Evolutionary conservation across 805 yeast species (phyloP).

Genomic region (Hanseniaspora pseudoguilliermondii): DNA sequence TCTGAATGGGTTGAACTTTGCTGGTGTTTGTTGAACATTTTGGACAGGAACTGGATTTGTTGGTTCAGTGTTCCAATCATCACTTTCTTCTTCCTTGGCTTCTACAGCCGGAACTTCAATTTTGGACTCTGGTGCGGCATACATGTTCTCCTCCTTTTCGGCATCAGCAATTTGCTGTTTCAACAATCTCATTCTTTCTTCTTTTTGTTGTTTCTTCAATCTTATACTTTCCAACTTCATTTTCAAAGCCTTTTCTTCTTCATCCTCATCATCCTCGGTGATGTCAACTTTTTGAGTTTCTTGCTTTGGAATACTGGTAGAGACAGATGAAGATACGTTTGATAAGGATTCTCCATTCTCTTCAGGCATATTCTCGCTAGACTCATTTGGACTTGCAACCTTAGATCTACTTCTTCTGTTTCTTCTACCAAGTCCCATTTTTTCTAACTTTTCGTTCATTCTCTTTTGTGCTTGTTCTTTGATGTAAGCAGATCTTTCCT

Average conservation of each 20-base stretch:
- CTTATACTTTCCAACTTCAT: constrained; percentile 31
- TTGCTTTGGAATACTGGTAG: background rate
- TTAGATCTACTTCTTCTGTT: constrained; percentile 12
- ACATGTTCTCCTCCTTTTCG: constrained; percentile 30
- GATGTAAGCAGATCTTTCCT: constrained; percentile 64
- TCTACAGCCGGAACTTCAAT: background rate
- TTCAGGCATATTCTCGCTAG: constrained; percentile 10
- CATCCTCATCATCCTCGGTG: constrained; percentile 35
- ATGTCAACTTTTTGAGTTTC: constrained; percentile 15
- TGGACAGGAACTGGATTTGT: constrained; percentile 12
- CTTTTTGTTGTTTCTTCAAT: constrained; percentile 43
- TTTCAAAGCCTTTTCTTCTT: constrained; percentile 35
- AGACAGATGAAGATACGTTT: constrained; percentile 14
- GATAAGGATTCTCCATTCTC: constrained; percentile 11
- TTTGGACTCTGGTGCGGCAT: constrained; percentile 14
- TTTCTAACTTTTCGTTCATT: constrained; percentile 77
- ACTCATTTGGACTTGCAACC: constrained; percentile 14
- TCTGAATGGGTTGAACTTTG: constrained; percentile 42
- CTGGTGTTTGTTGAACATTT: constrained; percentile 16
- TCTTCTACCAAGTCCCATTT: constrained; percentile 51
- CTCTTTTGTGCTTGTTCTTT: constrained; percentile 71
- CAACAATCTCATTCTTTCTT: constrained; percentile 44
- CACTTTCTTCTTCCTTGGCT: constrained; percentile 11
- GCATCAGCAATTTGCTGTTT: constrained; percentile 48
- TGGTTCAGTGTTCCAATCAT: constrained; percentile 2